Conservation (phyloP, 306 rosid species). For the Gastrolobium villosum region DNA sequence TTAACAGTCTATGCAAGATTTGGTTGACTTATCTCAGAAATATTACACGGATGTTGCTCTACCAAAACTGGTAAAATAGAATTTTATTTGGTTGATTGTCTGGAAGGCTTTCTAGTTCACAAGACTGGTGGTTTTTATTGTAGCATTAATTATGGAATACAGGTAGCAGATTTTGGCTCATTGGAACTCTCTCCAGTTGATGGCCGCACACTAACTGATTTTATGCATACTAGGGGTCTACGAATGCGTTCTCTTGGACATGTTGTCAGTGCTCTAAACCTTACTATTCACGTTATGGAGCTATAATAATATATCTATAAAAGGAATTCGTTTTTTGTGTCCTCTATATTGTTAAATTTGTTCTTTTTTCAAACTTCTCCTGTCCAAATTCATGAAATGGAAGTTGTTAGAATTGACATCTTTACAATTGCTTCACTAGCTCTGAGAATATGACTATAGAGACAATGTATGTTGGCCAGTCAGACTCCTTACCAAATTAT, state of each 20-base stretch:
- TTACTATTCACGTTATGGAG: slow-evolving; percentile 6
- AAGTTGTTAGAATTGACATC: slow-evolving; percentile 24
- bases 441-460: slow-evolving; percentile 29
- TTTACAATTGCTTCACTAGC: background rate
- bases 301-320: slow-evolving; percentile 11
- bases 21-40: slow-evolving; percentile 76
- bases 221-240: slow-evolving; percentile 99
- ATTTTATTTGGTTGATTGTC: slow-evolving; percentile 50
- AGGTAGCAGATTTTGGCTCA: slow-evolving; percentile 99
- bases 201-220: slow-evolving; percentile 98
- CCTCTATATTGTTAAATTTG: slow-evolving; percentile 18
- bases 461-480: slow-evolving; percentile 29
- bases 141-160: slow-evolving; percentile 52
- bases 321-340: slow-evolving; percentile 23
- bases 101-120: slow-evolving; percentile 37
- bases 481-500: background rate
- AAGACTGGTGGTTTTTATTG: slow-evolving; percentile 50
- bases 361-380: slow-evolving; percentile 34
- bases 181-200: slow-evolving; percentile 99
- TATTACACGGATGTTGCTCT: slow-evolving; percentile 96
- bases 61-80: slow-evolving; percentile 90
- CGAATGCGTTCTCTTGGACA: slow-evolving; percentile 95
- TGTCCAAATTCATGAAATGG: slow-evolving; percentile 17
- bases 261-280: slow-evolving; percentile 78
- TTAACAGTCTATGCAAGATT: slow-evolving; percentile 87